These are phyloP conservation scores for Aspergillus alliaceus DNA, from an alignment of 2,329 filamentous ascomycete species.

Conservation along the genomic window DNA sequence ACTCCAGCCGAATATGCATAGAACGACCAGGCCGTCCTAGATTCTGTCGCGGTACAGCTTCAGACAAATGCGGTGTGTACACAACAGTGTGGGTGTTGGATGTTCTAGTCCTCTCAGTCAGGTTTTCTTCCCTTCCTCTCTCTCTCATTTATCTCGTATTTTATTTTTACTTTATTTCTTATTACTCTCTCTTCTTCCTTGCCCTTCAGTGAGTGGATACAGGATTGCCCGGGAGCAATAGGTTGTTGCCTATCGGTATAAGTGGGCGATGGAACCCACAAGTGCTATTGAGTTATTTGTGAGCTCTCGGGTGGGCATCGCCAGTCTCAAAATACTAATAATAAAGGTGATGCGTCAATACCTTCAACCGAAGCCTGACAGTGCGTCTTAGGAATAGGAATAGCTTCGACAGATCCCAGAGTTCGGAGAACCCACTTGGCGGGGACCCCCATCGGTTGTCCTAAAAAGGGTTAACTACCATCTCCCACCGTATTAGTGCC, in stretches of 20 bases:
- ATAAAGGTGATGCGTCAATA: neutral
- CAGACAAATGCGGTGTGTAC: constrained; percentile 2
- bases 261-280: neutral
- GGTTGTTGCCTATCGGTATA: neutral
- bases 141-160: neutral
- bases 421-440: neutral
- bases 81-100: neutral
- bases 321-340: neutral
- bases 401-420: constrained; percentile 8
- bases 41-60: neutral
- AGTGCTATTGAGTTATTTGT: neutral
- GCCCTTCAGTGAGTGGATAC: neutral
- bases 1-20: constrained; percentile 11
- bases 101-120: no score
- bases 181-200: neutral
- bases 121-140: neutral
- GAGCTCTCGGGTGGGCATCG: neutral
- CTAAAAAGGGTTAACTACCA: neutral
- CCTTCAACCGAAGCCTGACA: neutral
- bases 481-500: neutral
- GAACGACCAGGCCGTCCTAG: constrained; percentile 8
- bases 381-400: constrained; percentile 1
- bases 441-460: neutral
- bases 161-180: neutral
- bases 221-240: neutral